These are phyloP conservation scores for Cadophora malorum DNA, from an alignment of 2,329 filamentous ascomycete species.

Conservation along the genomic window DNA sequence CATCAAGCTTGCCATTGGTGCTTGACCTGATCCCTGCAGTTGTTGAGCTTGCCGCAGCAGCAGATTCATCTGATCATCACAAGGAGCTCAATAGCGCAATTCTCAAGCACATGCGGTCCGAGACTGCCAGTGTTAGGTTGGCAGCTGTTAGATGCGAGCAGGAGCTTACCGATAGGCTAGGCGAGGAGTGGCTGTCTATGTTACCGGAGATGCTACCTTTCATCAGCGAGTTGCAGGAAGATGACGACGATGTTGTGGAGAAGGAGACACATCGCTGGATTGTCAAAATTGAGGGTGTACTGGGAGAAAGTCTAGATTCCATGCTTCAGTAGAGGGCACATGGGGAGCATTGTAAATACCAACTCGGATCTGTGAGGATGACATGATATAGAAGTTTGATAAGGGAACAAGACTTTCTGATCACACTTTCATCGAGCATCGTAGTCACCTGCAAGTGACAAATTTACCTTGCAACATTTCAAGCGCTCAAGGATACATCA, in stretches of 20 bases:
- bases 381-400: background rate
- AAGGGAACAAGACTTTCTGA: background rate
- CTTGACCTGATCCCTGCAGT: slow-evolving; percentile 74
- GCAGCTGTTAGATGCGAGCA: slow-evolving; percentile 85
- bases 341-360: slow-evolving; percentile 2
- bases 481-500: too few relatives aligned
- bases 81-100: slow-evolving; percentile 84
- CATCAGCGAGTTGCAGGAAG: slow-evolving; percentile 94
- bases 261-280: slow-evolving; percentile 91
- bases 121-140: slow-evolving; percentile 74
- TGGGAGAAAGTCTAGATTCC: slow-evolving; percentile 88
- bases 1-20: slow-evolving; percentile 51
- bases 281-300: slow-evolving; percentile 82
- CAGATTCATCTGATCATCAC: slow-evolving; percentile 86
- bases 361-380: background rate
- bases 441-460: too few relatives aligned
- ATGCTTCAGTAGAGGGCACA: slow-evolving; percentile 76
- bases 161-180: slow-evolving; percentile 77
- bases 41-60: slow-evolving; percentile 78
- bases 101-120: slow-evolving; percentile 78
- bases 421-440: background rate
- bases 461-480: too few relatives aligned
- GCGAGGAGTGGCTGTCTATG: slow-evolving; percentile 92
- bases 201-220: slow-evolving; percentile 95
- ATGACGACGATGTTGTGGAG: slow-evolving; percentile 94